phyloP scores from a whole-genome alignment of 1,284 basidiomycete genomes.

The Apiotrichum mycotoxinovorans region DNA sequence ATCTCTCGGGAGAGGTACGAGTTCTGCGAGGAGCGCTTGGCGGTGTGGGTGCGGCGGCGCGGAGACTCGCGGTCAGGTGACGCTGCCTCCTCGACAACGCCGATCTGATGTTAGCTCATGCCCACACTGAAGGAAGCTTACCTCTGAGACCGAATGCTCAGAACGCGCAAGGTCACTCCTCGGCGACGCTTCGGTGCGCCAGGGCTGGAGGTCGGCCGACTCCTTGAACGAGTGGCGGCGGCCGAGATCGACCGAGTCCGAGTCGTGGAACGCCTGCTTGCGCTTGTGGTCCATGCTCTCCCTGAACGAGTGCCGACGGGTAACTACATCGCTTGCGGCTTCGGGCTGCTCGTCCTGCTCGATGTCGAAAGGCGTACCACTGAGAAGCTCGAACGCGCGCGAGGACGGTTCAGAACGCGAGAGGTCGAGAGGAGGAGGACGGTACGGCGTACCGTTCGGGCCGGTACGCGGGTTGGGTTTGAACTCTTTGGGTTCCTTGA shows the following conservation, averaged over 20 bases:
- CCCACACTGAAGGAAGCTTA: not conserved
- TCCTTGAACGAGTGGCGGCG: conserved; percentile 6
- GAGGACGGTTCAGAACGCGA: conserved; percentile 5
- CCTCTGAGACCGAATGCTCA: conserved; percentile 1
- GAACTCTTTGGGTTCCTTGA: not conserved
- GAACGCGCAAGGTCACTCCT: not conserved
- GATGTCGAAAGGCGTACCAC: not conserved
- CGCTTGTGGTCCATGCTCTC: not conserved
- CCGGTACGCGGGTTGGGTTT: not conserved
- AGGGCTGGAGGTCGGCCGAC: not conserved
- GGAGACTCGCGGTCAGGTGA: conserved; percentile 1
- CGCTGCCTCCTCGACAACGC: not conserved
- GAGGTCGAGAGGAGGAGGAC: conserved; percentile 8
- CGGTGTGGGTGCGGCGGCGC: conserved; percentile 10
- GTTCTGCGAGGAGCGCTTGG: conserved; percentile 21
- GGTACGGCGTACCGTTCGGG: not conserved
- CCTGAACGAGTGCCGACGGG: not conserved
- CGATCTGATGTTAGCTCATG: not conserved
- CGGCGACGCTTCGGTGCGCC: not conserved
- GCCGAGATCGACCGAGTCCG: not conserved
- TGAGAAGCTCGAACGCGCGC: conserved; percentile 5
- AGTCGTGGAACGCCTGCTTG: conserved; percentile 1
- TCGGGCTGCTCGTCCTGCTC: not conserved
- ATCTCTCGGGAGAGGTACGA: conserved; percentile 11
- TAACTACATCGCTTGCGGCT: not conserved